A percentile compares a stretch with the other conserved stretches of the same genome.
phyloP scores from a whole-genome alignment of 2,329 filamentous ascomycete species.

The Graphium sp. region DNA sequence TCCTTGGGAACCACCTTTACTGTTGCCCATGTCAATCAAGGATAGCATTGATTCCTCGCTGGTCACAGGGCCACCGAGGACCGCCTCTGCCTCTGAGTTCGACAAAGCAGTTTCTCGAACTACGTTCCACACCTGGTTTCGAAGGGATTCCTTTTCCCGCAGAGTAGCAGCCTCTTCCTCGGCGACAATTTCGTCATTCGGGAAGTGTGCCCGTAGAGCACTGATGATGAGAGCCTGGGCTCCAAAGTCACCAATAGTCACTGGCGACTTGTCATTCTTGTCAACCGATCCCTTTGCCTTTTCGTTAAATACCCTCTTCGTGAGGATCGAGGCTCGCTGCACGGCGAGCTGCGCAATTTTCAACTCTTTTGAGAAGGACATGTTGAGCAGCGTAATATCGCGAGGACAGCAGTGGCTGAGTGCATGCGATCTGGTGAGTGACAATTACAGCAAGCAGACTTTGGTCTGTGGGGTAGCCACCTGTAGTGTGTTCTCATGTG shows the following conservation, averaged over 20 bases:
- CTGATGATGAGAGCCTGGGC: slow-evolving; percentile 92
- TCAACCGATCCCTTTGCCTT: slow-evolving; percentile 79
- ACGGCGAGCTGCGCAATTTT: slow-evolving; percentile 76
- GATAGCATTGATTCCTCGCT: slow-evolving; percentile 50
- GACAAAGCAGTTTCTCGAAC: slow-evolving; percentile 50
- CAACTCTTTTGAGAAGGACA: slow-evolving; percentile 52
- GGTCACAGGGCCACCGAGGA: slow-evolving; percentile 52
- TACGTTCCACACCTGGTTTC: slow-evolving; percentile 61
- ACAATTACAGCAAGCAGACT: too few relatives aligned
- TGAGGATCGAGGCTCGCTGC: slow-evolving; percentile 50
- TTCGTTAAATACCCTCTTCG: slow-evolving; percentile 45
- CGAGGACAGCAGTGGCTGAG: too few relatives aligned
- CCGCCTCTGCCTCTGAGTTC: slow-evolving; percentile 38
- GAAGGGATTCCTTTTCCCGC: slow-evolving; percentile 50
- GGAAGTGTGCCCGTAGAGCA: slow-evolving; percentile 80
- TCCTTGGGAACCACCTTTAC: slow-evolving; percentile 53
- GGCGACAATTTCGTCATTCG: slow-evolving; percentile 76
- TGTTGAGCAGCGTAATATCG: too few relatives aligned
- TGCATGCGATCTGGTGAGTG: too few relatives aligned
- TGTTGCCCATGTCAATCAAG: slow-evolving; percentile 51
- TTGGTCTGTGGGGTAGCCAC: too few relatives aligned
- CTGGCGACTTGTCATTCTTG: slow-evolving; percentile 91
- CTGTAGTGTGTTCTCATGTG: too few relatives aligned
- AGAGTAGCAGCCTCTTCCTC: slow-evolving; percentile 85
- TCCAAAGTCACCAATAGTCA: slow-evolving; percentile 95